Conservation (phyloP, 2,329 filamentous ascomycete genomes). For the Xylariaceae sp. region DNA sequence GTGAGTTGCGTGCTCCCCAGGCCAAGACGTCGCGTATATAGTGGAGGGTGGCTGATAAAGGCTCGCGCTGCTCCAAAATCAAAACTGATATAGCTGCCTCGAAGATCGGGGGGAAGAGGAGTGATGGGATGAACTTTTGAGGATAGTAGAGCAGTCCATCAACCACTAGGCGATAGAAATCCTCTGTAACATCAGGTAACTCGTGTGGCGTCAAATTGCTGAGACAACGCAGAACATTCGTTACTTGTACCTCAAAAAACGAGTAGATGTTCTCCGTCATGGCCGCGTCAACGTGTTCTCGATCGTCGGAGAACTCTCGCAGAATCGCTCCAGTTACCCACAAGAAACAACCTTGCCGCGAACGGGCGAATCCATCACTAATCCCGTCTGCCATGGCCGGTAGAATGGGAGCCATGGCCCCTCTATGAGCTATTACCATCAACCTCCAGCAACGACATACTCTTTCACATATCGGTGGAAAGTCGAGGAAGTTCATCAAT, state of each 20-base stretch:
- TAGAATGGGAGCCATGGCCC: slow-evolving; percentile 78
- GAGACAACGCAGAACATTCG: slow-evolving; percentile 82
- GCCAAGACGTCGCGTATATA: slow-evolving; percentile 88
- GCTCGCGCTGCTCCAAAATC: slow-evolving; percentile 84
- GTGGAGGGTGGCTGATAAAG: slow-evolving; percentile 84
- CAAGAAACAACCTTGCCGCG: slow-evolving; percentile 93
- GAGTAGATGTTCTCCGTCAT: slow-evolving; percentile 85
- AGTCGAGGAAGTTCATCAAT: slow-evolving; percentile 79
- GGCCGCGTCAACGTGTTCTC: slow-evolving; percentile 75
- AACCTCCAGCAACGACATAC: slow-evolving; percentile 94
- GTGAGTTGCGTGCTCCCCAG: slow-evolving; percentile 75
- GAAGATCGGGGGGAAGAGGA: slow-evolving; percentile 76
- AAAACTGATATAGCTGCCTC: slow-evolving; percentile 83
- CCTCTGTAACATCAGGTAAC: slow-evolving; percentile 81
- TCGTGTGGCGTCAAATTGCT: slow-evolving; percentile 73
- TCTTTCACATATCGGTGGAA: slow-evolving; percentile 84
- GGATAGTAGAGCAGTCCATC: slow-evolving; percentile 94
- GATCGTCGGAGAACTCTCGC: slow-evolving; percentile 88
- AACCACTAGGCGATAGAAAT: slow-evolving; percentile 90
- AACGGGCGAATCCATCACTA: slow-evolving; percentile 76
- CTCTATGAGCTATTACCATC: slow-evolving; percentile 94
- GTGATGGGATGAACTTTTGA: slow-evolving; percentile 73
- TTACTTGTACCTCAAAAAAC: slow-evolving; percentile 92
- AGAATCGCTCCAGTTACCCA: slow-evolving; percentile 96
- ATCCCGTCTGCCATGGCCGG: slow-evolving; percentile 84